phyloP scores from a whole-genome alignment of 495 filamentous ascomycete genomes.

The Talaromyces adpressus region DNA sequence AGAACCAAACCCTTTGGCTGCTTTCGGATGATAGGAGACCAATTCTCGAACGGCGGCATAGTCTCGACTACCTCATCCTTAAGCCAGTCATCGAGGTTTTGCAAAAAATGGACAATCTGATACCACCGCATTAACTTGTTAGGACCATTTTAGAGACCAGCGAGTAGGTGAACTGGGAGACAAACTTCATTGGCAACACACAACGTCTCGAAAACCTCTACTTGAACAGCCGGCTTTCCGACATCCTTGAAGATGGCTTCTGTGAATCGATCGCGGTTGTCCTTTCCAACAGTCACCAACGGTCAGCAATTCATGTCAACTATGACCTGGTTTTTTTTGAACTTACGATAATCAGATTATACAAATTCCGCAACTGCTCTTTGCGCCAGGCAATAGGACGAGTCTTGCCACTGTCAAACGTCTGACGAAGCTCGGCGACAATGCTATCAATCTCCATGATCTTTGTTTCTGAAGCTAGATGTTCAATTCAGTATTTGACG shows the following conservation, averaged over 20 bases:
- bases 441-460: not conserved
- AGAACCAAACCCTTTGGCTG: conserved; percentile 75
- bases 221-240: not conserved
- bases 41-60: conserved; percentile 3
- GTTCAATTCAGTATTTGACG: not conserved
- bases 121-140: not conserved
- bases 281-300: not conserved
- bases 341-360: not conserved
- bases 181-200: not conserved
- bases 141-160: not conserved
- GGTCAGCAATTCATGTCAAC: not conserved
- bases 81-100: conserved; percentile 65
- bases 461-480: not conserved
- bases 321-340: not conserved
- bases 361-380: not conserved
- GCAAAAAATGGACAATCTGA: conserved; percentile 55
- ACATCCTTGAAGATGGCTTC: conserved; percentile 2
- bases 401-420: not conserved
- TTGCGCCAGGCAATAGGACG: not conserved
- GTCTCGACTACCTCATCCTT: conserved; percentile 61
- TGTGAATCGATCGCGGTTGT: conserved; percentile 2
- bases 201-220: not conserved
- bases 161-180: not conserved
- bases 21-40: conserved; percentile 48
- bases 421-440: not conserved